Evolutionary conservation across 1,284 basidiomycete species (phyloP), one percentile per base, ranked within the genome.

Genomic region (Flammula alnicola): DNA sequence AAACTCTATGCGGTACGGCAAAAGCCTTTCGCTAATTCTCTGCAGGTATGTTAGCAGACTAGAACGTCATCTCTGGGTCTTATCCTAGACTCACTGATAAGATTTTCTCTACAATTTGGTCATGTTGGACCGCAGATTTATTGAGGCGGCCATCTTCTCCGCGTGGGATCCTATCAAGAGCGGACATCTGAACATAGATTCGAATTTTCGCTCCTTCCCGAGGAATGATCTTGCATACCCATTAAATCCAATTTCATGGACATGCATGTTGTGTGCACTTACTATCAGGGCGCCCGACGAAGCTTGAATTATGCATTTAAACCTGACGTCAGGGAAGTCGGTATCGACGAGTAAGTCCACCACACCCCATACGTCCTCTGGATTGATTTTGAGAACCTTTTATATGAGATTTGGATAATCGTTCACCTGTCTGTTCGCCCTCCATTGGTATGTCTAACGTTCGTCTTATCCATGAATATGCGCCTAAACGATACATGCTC

Each of bases 401-500:
- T 29, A 17, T 10, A 7, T 5, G 17, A 31, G 16, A 8, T 19
- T 31, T 14, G n/a, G 17, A 1, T 17, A 33, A 42, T 9, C 32
- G 23, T 36, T 22, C 38, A 45, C 49, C 60, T 23, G 55, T 60
- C 37, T 62, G 57, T 29, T 60, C 58, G 6, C 63, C 63, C 35
- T 61, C 59, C 60, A 66, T 60, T 2, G 36, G 32, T 29, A 66
- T 64, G 19, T 52, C 49, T 8, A 60, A 44, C 25, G 47, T 41
- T 29, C 56, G 49, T 10, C 64, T 57, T 22, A 64, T 57, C 64
- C 64, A 66, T 0, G 63, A 64, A 37, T 60, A 57, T 3, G 60
- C 63, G 26, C 64, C 64, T 66, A 26, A 23, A 14, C 10, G 17
- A 23, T 44, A 8, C 40, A 31, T 22, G 16, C 35, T 17, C 19